These are phyloP conservation scores for Mycena albidolilacea DNA, from an alignment of 768 basidiomycete genomes.

Conservation along the genomic window DNA sequence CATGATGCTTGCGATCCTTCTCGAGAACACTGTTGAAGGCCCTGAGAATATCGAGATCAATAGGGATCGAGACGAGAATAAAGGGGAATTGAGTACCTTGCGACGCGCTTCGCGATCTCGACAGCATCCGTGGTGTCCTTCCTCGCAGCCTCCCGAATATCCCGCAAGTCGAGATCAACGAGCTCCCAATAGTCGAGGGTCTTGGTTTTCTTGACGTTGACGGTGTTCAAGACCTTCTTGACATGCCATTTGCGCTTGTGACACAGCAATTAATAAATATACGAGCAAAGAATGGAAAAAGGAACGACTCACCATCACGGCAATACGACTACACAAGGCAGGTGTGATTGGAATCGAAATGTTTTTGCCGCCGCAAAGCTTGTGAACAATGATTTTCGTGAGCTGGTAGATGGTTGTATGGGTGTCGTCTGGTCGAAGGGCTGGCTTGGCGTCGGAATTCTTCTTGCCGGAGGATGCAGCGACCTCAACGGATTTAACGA, in stretches of 20 bases:
- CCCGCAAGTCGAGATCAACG: slow-evolving; percentile 3
- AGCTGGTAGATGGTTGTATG: slow-evolving; percentile 19
- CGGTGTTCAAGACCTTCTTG: neutral
- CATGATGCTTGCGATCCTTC: too few species aligned
- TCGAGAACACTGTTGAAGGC: too few species aligned
- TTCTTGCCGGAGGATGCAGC: neutral
- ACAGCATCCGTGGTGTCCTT: slow-evolving; percentile 3
- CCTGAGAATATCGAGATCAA: too few species aligned
- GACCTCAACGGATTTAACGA: slow-evolving; percentile 10
- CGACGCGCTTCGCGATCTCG: slow-evolving; percentile 17
- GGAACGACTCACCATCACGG: slow-evolving; percentile 6
- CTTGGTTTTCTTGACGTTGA: neutral
- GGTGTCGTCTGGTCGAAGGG: slow-evolving; percentile 1
- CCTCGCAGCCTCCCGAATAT: neutral
- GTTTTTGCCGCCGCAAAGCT: slow-evolving; percentile 17
- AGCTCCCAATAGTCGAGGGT: slow-evolving; percentile 7
- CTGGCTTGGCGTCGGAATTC: neutral
- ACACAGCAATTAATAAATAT: neutral
- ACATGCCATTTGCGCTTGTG: slow-evolving; percentile 17
- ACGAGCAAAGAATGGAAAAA: neutral
- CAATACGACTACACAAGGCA: slow-evolving; percentile 14
- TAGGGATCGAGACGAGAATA: too few species aligned
- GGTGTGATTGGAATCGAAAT: slow-evolving; percentile 18
- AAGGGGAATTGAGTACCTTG: neutral
- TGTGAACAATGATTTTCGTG: neutral